Evolutionary conservation across 2,329 filamentous ascomycete genomes (phyloP).

Genomic region (Xylaria sp.): DNA sequence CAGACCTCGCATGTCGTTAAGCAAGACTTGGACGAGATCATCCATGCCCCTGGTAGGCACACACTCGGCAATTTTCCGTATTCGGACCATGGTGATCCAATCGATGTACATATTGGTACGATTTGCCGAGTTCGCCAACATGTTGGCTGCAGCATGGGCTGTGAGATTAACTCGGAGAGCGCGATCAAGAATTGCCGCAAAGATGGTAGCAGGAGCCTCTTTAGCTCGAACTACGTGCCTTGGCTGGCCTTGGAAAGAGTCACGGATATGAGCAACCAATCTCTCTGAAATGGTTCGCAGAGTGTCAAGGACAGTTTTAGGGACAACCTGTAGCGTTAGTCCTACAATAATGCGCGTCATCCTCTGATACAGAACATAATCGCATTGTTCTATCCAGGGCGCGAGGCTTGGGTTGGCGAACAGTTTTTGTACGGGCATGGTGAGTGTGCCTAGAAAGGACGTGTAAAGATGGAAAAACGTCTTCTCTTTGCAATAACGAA

Average conservation of each 20-base stretch:
- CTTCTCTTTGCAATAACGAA: constrained; percentile 95
- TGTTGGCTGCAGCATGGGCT: constrained; percentile 90
- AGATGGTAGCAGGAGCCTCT: constrained; percentile 84
- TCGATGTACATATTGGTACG: constrained; percentile 95
- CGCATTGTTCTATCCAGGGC: constrained; percentile 93
- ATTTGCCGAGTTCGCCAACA: constrained; percentile 87
- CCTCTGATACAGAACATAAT: constrained; percentile 94
- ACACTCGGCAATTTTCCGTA: constrained; percentile 67
- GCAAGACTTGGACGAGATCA: constrained; percentile 65
- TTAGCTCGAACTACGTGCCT: constrained; percentile 86
- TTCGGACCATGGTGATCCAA: constrained; percentile 73
- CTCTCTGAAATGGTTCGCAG: constrained; percentile 84
- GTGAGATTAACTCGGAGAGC: constrained; percentile 90
- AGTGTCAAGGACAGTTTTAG: constrained; percentile 84
- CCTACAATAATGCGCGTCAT: constrained; percentile 92
- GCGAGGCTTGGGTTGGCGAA: constrained; percentile 81
- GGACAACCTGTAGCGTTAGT: constrained; percentile 90
- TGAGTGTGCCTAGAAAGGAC: constrained; percentile 94
- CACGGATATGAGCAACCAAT: constrained; percentile 80
- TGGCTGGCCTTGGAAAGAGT: constrained; percentile 85
- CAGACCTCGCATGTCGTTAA: constrained; percentile 72
- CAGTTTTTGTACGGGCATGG: constrained; percentile 93
- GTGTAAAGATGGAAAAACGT: constrained; percentile 95
- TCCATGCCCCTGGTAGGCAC: constrained; percentile 69
- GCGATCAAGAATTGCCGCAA: constrained; percentile 83